Conservation (phyloP, 2,329 filamentous ascomycete genomes). For the Xylaria sp. region DNA sequence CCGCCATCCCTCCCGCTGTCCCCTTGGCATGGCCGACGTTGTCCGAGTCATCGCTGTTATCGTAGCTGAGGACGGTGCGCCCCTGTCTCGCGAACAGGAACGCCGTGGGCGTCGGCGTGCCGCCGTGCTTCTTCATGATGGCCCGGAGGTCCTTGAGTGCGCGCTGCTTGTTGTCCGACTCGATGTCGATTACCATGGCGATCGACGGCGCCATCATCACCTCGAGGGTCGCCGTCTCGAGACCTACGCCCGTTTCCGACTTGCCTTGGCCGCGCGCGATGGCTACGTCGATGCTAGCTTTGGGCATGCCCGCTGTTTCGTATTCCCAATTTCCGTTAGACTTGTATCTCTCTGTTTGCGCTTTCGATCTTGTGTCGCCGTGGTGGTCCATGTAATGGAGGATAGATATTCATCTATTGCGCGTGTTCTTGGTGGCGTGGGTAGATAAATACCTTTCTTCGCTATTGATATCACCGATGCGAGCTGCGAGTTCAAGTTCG, state of each 20-base stretch:
- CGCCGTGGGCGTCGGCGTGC: conserved; percentile 75
- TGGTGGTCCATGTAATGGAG: neutral
- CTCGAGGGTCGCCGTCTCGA: conserved; percentile 85
- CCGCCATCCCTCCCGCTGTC: conserved; percentile 42
- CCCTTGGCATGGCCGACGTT: conserved; percentile 46
- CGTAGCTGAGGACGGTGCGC: conserved; percentile 72
- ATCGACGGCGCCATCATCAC: conserved; percentile 81
- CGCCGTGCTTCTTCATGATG: conserved; percentile 77
- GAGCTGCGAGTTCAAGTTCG: conserved; percentile 79
- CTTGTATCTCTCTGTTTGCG: conserved; percentile 21
- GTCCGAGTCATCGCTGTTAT: conserved; percentile 39
- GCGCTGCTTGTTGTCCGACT: conserved; percentile 83
- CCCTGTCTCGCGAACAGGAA: conserved; percentile 90
- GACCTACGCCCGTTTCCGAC: conserved; percentile 75
- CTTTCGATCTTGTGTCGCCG: neutral
- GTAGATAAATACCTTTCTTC: conserved; percentile 72
- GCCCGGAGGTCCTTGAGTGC: conserved; percentile 78
- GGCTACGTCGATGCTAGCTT: conserved; percentile 83
- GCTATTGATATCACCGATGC: conserved; percentile 78
- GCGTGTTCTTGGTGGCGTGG: conserved; percentile 1
- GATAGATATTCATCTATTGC: neutral
- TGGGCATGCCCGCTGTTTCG: conserved; percentile 76
- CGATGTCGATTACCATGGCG: conserved; percentile 84
- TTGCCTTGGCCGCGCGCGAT: conserved; percentile 90
- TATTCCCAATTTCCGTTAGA: conserved; percentile 9